Evolutionary conservation across 441 rosid species (phyloP), one percentile per base, ranked within the genome.

Genomic region (Populus tomentosa): DNA sequence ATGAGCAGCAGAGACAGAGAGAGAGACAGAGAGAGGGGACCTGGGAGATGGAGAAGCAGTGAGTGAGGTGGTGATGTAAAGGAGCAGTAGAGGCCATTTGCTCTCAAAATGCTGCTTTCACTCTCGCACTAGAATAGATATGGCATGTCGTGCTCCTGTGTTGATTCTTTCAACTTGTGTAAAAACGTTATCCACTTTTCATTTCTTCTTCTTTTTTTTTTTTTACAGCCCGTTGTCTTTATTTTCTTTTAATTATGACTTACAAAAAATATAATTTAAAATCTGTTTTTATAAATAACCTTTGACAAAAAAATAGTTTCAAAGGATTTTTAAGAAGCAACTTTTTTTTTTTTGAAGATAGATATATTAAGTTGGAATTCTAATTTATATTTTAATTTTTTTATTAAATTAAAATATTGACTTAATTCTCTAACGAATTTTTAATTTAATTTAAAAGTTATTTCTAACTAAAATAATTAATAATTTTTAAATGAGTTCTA

Each of bases 51-150:
- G 67, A 46, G 83, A 73, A 75, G 78, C 66, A 79, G 82, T 40
- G 82, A n/a, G 71, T n/a, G 74, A 80, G 78, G 10, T 77, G 85
- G 35, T 80, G 82, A 32, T 86, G 81, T 38, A 86, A 74, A 72
- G 79, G 75, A 53, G 84, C 78, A 75, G 78, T 78, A 4, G 69
- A 24, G 68, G 83, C 78, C 90, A 85, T 85, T 75, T 70, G 30
- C 4, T 23, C 6, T 61, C 21, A 20, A 14, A 61, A 20, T 61
- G 21, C 21, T 18, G 21, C 18, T 61, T 26, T 46, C 56, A 5
- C 6, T 42, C 53, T 14, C 16, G 56, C 56, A 46, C 56, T 46
- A 14, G 56, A 46, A 38, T 1, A 46, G 56, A 46, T 46, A 46
- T 46, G 56, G 20, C 56, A 46, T 46, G 18, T 46, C 56, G 56